Conservation (phyloP, 805 yeast species). For the Cyberlindnera bimundalis region DNA sequence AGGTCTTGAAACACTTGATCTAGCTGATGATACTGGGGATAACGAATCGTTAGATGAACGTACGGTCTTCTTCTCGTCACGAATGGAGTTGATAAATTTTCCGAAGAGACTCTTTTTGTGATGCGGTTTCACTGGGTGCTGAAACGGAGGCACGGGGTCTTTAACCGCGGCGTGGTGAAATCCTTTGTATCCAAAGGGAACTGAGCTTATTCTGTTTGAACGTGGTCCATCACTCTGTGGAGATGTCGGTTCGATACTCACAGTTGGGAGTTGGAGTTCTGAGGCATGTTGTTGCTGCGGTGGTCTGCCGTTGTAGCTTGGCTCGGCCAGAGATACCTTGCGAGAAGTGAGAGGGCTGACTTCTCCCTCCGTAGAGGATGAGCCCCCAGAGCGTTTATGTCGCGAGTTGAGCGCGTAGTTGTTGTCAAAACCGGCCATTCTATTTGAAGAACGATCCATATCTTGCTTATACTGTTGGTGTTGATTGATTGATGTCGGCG, state of each 20-base stretch:
- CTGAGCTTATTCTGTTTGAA: conserved; percentile 9
- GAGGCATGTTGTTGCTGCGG: neutral
- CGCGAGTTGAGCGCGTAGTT: conserved; percentile 14
- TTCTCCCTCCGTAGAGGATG: conserved; percentile 17
- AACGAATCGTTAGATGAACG: conserved; percentile 4
- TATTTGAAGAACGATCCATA: no score
- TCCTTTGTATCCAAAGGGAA: conserved; percentile 29
- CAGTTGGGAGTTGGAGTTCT: neutral
- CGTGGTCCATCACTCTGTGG: neutral
- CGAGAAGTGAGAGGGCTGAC: conserved; percentile 20
- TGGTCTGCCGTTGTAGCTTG: neutral
- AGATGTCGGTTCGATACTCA: neutral
- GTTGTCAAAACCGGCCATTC: conserved; percentile 16
- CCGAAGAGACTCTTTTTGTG: conserved; percentile 26
- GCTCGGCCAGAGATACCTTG: conserved; percentile 25
- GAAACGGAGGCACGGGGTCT: conserved; percentile 42
- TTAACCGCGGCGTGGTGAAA: conserved; percentile 27
- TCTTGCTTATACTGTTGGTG: no score
- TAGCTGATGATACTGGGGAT: conserved; percentile 4
- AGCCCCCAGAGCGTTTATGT: conserved; percentile 16
- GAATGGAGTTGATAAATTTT: conserved; percentile 27
- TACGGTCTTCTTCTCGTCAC: conserved; percentile 22
- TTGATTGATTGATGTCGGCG: no score
- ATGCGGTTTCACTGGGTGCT: conserved; percentile 47
- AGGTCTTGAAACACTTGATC: conserved; percentile 10